These are phyloP conservation scores for Cylindrodendrum hubeiense DNA, from an alignment of 2,329 filamentous ascomycete species.

Conservation along the genomic window DNA sequence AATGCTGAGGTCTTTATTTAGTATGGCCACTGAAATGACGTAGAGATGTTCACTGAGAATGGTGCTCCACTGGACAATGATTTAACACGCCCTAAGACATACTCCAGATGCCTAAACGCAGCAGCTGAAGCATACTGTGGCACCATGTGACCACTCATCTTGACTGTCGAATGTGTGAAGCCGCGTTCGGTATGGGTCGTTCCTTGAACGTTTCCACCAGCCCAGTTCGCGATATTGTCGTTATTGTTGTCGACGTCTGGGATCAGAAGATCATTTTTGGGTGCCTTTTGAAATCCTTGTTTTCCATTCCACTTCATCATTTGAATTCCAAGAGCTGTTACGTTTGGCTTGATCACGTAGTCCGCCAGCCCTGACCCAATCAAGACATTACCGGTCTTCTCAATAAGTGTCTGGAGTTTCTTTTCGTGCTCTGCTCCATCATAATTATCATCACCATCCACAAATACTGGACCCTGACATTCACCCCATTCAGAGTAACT, in stretches of 20 bases:
- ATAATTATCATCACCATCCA: conserved; percentile 62
- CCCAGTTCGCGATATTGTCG: conserved; percentile 56
- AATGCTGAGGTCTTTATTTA: not conserved
- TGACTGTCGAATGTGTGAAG: conserved; percentile 76
- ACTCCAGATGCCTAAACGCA: conserved; percentile 80
- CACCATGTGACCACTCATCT: conserved; percentile 75
- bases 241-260: conserved; percentile 57
- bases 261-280: conserved; percentile 69
- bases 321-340: conserved; percentile 78
- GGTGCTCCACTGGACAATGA: conserved; percentile 42
- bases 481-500: conserved; percentile 61
- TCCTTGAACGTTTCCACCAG: conserved; percentile 77
- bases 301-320: conserved; percentile 85
- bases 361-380: conserved; percentile 80
- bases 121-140: conserved; percentile 77
- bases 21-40: not conserved
- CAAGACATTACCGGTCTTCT: conserved; percentile 78
- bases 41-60: not conserved
- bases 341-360: conserved; percentile 75
- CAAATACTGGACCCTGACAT: conserved; percentile 59
- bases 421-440: conserved; percentile 47
- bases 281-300: conserved; percentile 75
- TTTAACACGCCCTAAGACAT: conserved; percentile 77
- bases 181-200: conserved; percentile 80
- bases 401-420: conserved; percentile 76